Evolutionary conservation across 768 basidiomycete species (phyloP).

Genomic region (Coprinopsis sp.): DNA sequence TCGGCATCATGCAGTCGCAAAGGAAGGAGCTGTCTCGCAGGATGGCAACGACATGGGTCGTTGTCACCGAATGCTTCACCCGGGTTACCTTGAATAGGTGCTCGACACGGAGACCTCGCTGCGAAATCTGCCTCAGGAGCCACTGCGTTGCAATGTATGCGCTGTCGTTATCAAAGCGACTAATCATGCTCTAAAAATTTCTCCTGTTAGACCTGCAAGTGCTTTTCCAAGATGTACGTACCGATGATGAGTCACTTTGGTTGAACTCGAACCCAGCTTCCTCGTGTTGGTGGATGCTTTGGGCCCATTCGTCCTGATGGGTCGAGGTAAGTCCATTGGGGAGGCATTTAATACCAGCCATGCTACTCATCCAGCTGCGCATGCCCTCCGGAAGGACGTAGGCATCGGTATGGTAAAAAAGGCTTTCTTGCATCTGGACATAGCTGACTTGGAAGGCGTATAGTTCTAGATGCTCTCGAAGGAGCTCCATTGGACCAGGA

Average conservation of each 20-base stretch:
- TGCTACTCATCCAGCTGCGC: slow-evolving; percentile 22
- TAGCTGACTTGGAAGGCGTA: slow-evolving; percentile 26
- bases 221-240: not conserved
- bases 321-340: not conserved
- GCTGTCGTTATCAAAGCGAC: slow-evolving; percentile 26
- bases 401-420: slow-evolving; percentile 22
- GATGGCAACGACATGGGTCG: not conserved
- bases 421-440: slow-evolving; percentile 26
- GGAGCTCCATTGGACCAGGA: slow-evolving; percentile 16
- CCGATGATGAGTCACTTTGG: not conserved
- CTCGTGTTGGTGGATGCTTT: not conserved
- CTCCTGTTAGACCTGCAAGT: not conserved
- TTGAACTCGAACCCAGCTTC: not conserved
- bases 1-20: too few species aligned
- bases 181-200: slow-evolving; percentile 15
- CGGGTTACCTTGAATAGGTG: slow-evolving; percentile 21
- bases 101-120: slow-evolving; percentile 16
- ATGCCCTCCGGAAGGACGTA: slow-evolving; percentile 23
- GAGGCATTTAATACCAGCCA: not conserved
- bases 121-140: slow-evolving; percentile 21
- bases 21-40: too few species aligned
- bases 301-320: not conserved
- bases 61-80: not conserved
- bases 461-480: slow-evolving; percentile 24
- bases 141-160: slow-evolving; percentile 23